Percentiles rank a stretch among this genome's conserved stretches.
Conservation (phyloP, 2,329 filamentous ascomycete species). For the Aspergillus latus region DNA sequence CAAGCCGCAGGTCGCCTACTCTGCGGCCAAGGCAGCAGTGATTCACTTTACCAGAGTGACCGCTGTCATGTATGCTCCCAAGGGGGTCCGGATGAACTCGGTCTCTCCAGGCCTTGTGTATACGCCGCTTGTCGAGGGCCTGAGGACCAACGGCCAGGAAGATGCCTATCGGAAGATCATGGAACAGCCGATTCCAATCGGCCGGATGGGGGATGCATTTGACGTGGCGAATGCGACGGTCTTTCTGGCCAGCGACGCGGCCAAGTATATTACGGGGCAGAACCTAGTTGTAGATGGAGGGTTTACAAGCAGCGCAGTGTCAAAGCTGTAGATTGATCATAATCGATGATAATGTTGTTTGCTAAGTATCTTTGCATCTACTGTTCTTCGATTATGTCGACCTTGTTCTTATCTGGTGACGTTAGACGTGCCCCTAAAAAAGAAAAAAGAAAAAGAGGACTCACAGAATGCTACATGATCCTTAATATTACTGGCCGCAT, state of each 20-base stretch:
- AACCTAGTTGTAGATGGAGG: conserved; percentile 40
- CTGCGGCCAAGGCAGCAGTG: conserved; percentile 53
- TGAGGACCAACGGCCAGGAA: conserved; percentile 49
- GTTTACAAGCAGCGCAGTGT: conserved; percentile 22
- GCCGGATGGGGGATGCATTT: conserved; percentile 33
- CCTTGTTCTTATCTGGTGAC: conserved; percentile 3
- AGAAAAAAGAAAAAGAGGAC: conserved; percentile 21
- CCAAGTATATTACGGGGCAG: conserved; percentile 38
- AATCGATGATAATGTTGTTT: too few relatives aligned
- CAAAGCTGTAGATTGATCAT: neutral
- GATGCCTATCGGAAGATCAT: conserved; percentile 37
- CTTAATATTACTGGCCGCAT: conserved; percentile 53
- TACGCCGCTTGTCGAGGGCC: conserved; percentile 51
- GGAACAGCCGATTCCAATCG: conserved; percentile 31
- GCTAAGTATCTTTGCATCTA: neutral
- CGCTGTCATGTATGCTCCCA: conserved; percentile 44
- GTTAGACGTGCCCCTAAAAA: neutral
- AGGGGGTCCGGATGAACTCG: conserved; percentile 50
- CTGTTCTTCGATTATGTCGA: conserved; percentile 7
- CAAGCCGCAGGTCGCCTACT: conserved; percentile 53
- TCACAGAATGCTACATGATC: conserved; percentile 60
- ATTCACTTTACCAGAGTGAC: conserved; percentile 53
- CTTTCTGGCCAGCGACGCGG: conserved; percentile 32
- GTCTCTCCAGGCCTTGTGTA: conserved; percentile 60
- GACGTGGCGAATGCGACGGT: conserved; percentile 37